A percentile compares a stretch with the other conserved stretches of the same genome.
phyloP scores from a whole-genome alignment of 768 basidiomycete genomes.

The Kwoniella europaea region DNA sequence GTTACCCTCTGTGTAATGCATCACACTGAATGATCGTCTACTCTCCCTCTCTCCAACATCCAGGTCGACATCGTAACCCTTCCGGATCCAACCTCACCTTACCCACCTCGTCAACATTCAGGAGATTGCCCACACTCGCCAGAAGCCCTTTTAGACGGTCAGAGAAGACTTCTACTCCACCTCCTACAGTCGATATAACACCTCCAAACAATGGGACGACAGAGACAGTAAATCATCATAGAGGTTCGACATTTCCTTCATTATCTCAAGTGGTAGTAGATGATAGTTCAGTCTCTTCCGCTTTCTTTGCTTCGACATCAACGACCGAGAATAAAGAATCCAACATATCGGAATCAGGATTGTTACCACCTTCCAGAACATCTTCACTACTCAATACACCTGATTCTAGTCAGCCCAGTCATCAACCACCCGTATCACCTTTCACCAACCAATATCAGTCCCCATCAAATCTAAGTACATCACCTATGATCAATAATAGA shows the following conservation, averaged over 20 bases:
- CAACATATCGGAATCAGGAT: not conserved
- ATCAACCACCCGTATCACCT: conserved; percentile 19
- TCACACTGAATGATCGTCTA: not conserved
- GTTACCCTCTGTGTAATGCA: not conserved
- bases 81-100: conserved; percentile 24
- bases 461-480: conserved; percentile 3
- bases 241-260: conserved; percentile 31
- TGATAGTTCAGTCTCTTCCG: conserved; percentile 22
- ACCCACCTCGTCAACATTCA: conserved; percentile 33
- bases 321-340: not conserved
- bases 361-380: conserved; percentile 29
- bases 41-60: not conserved
- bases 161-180: conserved; percentile 30
- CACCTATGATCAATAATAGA: conserved; percentile 11
- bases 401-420: not conserved
- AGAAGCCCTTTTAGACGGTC: conserved; percentile 33
- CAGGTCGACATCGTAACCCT: conserved; percentile 30
- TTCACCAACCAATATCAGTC: conserved; percentile 12
- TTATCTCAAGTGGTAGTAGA: conserved; percentile 24
- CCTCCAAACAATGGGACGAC: not conserved
- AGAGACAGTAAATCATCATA: conserved; percentile 14
- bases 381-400: conserved; percentile 25
- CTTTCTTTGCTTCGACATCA: conserved; percentile 21
- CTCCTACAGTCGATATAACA: conserved; percentile 12
- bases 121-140: conserved; percentile 30